Evolutionary conservation across 2,329 filamentous ascomycete genomes (phyloP), one percentile per base, ranked within the genome.

Genomic region (Periconia digitata): DNA sequence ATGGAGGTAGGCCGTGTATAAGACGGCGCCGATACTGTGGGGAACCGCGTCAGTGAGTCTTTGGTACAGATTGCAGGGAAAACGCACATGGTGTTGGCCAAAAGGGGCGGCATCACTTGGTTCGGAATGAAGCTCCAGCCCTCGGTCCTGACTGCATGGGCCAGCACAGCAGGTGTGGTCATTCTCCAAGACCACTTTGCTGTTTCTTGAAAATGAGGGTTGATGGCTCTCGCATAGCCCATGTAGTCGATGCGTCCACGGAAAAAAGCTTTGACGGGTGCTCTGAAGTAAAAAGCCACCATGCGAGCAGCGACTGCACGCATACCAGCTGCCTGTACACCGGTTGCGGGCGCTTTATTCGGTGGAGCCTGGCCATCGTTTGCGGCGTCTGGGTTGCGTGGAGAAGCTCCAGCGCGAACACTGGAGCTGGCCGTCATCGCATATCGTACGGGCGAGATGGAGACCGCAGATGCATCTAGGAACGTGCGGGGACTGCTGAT

Each of bases 191-290:
- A 83, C 82, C 82, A 85, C 48, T 69, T 62, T 22, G 74, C 68
- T 20, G 74, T 68, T 36, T 74, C 71, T 50, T 76, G 68, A 10
- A 78, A 71, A 56, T 76, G 75, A 8, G 83, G 83, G 57, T 82
- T 84, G 62, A 86, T 82, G 49, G 82, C 83, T 67, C 82, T 73
- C 21, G 83, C 82, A 72, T 85, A 85, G 46, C 81, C 82, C 51
- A 79, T 79, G 67, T 91, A 96, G 76, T 96, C 92, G 55, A 96
- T 90, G 49, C 92, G 79, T 1, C 89, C 92, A 52, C 90, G 84
- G 73, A 96, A 95, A 69, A 96, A 96, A 15, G 91, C 89, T 73
- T 96, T 96, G 44, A 91, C 88, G 1, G 92, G 92, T 0, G 90
- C 90, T 47, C 91, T 81, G 67, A 96, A 96, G 53, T 95, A 96